Evolutionary conservation across 169 alveolate species (phyloP).

Genomic region (Plasmodium inui): DNA sequence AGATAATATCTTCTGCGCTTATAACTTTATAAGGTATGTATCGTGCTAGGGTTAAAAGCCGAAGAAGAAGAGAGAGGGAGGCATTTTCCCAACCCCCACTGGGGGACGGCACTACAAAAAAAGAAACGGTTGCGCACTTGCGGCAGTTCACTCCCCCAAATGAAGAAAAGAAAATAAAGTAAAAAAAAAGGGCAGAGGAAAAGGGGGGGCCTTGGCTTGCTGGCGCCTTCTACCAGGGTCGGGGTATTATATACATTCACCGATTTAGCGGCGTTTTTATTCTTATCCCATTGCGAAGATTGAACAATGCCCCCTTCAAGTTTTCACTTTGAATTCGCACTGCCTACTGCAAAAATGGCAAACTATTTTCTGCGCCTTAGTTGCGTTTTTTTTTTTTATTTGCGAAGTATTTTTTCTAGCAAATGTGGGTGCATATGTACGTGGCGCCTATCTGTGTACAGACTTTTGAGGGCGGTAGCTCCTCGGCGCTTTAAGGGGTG

Average conservation of each 20-base stretch:
- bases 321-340: background rate
- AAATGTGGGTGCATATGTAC: background rate
- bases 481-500: slow-evolving; percentile 6
- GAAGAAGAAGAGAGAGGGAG: background rate
- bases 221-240: background rate
- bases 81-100: background rate
- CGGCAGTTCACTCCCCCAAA: background rate
- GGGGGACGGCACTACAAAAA: background rate
- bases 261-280: background rate
- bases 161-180: background rate
- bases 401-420: background rate
- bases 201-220: background rate
- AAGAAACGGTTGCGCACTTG: background rate
- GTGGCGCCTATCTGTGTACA: background rate
- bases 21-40: background rate
- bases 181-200: no score
- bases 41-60: background rate
- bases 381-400: background rate
- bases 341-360: background rate
- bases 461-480: background rate
- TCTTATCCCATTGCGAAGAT: background rate
- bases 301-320: background rate
- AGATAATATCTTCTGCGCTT: background rate
- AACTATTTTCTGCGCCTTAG: background rate
- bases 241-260: background rate